phyloP scores from a whole-genome alignment of 192 early-diverging fungal genomes.

The Spinellus fusiger region DNA sequence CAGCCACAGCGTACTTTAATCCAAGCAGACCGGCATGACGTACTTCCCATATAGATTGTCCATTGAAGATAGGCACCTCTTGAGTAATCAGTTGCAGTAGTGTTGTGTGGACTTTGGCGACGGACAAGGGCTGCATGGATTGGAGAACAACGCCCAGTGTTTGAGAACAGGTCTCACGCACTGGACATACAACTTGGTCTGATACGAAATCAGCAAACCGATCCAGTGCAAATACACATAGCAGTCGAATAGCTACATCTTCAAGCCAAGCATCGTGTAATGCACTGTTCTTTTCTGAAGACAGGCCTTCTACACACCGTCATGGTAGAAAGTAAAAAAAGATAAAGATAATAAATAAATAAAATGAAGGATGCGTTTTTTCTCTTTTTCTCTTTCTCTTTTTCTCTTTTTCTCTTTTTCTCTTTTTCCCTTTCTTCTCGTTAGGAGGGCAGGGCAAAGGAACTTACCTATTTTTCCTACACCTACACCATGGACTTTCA shows the following conservation, averaged over 20 bases:
- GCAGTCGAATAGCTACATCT: conserved; percentile 81
- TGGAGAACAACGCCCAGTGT: conserved; percentile 68
- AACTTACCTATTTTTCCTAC: conserved; percentile 60
- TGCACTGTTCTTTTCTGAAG: conserved; percentile 42
- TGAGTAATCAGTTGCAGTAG: conserved; percentile 65
- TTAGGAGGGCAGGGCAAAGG: too few relatives aligned
- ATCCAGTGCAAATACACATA: conserved; percentile 92
- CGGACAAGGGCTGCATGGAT: conserved; percentile 48
- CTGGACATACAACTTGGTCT: conserved; percentile 92
- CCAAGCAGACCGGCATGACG: conserved; percentile 89
- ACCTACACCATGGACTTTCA: conserved; percentile 81
- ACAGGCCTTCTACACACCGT: not conserved
- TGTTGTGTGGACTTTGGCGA: conserved; percentile 60
- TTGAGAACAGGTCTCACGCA: conserved; percentile 91
- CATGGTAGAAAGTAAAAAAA: conserved; percentile 4
- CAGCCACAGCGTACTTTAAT: conserved; percentile 91
- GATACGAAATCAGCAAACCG: conserved; percentile 96
- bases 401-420: not conserved
- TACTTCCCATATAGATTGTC: conserved; percentile 77
- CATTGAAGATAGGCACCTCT: conserved; percentile 32
- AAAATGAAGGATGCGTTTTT: conserved; percentile 2
- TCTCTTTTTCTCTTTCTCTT: not conserved
- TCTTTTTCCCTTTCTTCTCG: too few relatives aligned
- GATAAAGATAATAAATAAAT: not conserved
- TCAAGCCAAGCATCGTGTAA: conserved; percentile 79